Base-by-base conservation (phyloP, 331 rosid genomes). In the Rosa hybrid region DNA sequence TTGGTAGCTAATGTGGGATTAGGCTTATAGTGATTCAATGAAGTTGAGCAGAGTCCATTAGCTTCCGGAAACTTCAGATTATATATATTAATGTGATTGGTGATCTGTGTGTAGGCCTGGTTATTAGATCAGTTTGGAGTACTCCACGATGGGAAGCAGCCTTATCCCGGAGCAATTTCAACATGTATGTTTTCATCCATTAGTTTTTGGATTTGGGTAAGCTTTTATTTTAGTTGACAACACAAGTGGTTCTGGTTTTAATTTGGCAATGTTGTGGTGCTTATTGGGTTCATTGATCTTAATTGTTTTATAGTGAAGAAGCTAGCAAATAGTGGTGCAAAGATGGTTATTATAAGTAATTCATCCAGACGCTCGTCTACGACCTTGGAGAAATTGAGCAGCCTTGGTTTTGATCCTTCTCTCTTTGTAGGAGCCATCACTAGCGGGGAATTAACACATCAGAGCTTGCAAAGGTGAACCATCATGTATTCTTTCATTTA, bases 111-210 rank as follows among this genome's bases (percentile, higher is more conserved):
- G 82, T 88, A 95, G 98, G 97, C 94, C 4, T 95, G 99, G 98
- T 85, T 92, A 39, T 85, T 95, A 74, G 99, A 95, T 84, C 99
- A 95, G 81, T 95, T 92, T 77, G 99, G 99, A 78, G 99, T 95
- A 41, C 96, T 95, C 56, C 98, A 95, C 16, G 98, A 95, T 65
- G 99, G 99, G 57, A 95, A 95, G 82, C 92, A 89, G 59, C 97
- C 98, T 86, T 95, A 95, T 84, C 97, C 98, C 0, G 93, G 87
- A 42, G 96, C 97, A 44, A 84, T 93, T 80, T 81, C 92, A 74
- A 86, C 99, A 74, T 83, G 98, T 94, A 87, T 73, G 83, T 83
- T 44, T 81, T 39, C 65, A 20, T 78, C 56, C 78, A 41, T 77
- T 68, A 13, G 48, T 73, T 74, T 80, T 68, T 53, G 34, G 68